Base-by-base conservation (phyloP, 352 stramenopile species). In the Pythium aristosporum region DNA sequence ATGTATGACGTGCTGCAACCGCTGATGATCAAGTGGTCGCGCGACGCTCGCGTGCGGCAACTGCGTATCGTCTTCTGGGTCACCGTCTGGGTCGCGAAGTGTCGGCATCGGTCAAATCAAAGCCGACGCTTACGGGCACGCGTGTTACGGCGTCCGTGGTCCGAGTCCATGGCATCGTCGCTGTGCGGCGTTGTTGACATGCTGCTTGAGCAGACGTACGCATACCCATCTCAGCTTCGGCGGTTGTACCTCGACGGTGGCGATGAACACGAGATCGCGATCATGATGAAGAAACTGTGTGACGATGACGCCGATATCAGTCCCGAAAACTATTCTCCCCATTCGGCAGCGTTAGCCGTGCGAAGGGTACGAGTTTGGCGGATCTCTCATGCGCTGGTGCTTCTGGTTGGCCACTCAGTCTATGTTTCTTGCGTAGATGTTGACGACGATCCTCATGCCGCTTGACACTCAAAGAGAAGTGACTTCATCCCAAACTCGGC, bases 171-270 rank as follows among this genome's bases (percentile, higher is more conserved):
- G 4, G 49, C 23, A 3, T 20, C 15, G 11, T 23, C 46, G 10
- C 11, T 70, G 21, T 44, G 34, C 32, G 42, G 18, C 6, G 30
- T 57, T 6, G 42, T 71, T 4, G 57, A 66, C 28, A 48, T 21
- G 34, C 44, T 71, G 8, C 16, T 71, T n/a, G 64, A 63, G 9
- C 44, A 63, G n/a, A 66, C 57, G 9, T 36, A 43, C 13, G 52
- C 48, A 5, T 49, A 50, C 23, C 52, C 57, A 7, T 53, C 37
- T 0, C 49, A 65, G 39, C n/a, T 59, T 12, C 43, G 34, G 0
- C 36, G 57, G 7, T 20, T 71, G 7, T 71, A 67, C 32, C 34
- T 71, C 5, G 57, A 66, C 2, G 13, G 12, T 2, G 57, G 57
- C 1, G 39, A 71, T 18, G 37, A 59, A 13, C 25, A 36, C 12